Evolutionary conservation across 495 filamentous ascomycete species (phyloP).

Genomic region (Penicillium pulvis): DNA sequence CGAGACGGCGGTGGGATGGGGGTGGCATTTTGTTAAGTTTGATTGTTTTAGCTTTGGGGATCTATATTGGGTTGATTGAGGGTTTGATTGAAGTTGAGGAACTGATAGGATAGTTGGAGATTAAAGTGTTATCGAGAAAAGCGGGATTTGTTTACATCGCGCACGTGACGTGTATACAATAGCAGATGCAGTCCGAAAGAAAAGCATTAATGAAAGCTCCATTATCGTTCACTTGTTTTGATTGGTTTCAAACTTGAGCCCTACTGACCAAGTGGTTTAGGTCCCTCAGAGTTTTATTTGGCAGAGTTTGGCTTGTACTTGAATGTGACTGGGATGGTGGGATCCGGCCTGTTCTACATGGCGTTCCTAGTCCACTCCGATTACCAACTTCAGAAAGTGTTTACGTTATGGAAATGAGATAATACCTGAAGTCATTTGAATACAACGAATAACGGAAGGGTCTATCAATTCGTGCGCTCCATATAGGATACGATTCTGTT

Average conservation of each 20-base stretch:
- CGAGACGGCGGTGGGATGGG: conserved; percentile 19
- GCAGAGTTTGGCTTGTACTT: too few relatives aligned
- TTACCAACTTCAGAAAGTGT: too few relatives aligned
- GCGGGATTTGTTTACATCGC: conserved; percentile 16
- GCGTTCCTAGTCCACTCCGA: too few relatives aligned
- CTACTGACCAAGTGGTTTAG: too few relatives aligned
- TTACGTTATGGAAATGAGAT: too few relatives aligned
- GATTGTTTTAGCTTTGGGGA: neutral
- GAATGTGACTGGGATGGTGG: too few relatives aligned
- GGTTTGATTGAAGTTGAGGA: neutral
- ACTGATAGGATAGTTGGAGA: neutral
- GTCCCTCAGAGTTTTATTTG: too few relatives aligned
- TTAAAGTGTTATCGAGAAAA: neutral
- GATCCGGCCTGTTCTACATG: too few relatives aligned
- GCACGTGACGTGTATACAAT: conserved; percentile 10
- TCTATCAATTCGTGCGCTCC: conserved; percentile 31
- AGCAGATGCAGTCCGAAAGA: too few relatives aligned
- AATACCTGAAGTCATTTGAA: neutral
- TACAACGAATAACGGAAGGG: conserved; percentile 19
- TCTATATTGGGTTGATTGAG: neutral
- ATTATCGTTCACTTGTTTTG: too few relatives aligned
- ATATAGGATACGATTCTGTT: conserved; percentile 32
- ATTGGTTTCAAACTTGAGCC: too few relatives aligned
- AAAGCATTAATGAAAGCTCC: too few relatives aligned
- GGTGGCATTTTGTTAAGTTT: conserved; percentile 28